These are phyloP conservation scores for Botrytis aclada DNA, from an alignment of 2,329 filamentous ascomycete species.

Conservation along the genomic window DNA sequence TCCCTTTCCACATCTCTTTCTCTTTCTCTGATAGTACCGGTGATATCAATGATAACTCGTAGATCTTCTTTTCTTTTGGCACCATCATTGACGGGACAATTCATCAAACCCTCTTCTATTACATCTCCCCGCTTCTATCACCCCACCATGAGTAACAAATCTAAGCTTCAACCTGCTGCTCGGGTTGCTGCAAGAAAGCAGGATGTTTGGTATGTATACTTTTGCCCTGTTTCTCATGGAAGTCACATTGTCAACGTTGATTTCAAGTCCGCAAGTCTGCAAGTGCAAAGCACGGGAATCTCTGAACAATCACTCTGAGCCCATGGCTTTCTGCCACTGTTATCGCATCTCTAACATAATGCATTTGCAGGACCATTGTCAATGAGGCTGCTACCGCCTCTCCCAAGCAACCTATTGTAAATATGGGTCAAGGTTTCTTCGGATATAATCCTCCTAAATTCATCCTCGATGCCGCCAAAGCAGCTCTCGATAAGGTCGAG, in stretches of 20 bases:
- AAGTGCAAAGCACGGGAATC: neutral
- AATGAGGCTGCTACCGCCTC: slow-evolving; percentile 63
- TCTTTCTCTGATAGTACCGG: neutral
- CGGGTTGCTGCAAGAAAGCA: slow-evolving; percentile 53
- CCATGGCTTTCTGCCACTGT: neutral
- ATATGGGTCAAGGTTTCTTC: slow-evolving; percentile 70
- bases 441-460: slow-evolving; percentile 94
- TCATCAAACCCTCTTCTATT: slow-evolving; percentile 1
- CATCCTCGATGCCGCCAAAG: slow-evolving; percentile 86
- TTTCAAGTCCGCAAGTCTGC: neutral
- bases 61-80: slow-evolving; percentile 16
- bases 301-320: neutral
- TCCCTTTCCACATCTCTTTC: neutral
- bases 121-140: slow-evolving; percentile 24
- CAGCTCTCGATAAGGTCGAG: slow-evolving; percentile 83
- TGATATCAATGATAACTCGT: slow-evolving; percentile 23
- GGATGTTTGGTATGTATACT: slow-evolving; percentile 53
- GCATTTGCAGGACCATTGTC: slow-evolving; percentile 54
- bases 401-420: slow-evolving; percentile 61
- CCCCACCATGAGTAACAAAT: slow-evolving; percentile 33
- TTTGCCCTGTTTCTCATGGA: neutral
- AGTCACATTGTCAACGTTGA: neutral
- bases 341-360: slow-evolving; percentile 1
- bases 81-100: slow-evolving; percentile 1
- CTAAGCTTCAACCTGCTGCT: slow-evolving; percentile 48